These are phyloP conservation scores for Globisporangium paroecandrum DNA, from an alignment of 352 stramenopile species.

Conservation along the genomic window DNA sequence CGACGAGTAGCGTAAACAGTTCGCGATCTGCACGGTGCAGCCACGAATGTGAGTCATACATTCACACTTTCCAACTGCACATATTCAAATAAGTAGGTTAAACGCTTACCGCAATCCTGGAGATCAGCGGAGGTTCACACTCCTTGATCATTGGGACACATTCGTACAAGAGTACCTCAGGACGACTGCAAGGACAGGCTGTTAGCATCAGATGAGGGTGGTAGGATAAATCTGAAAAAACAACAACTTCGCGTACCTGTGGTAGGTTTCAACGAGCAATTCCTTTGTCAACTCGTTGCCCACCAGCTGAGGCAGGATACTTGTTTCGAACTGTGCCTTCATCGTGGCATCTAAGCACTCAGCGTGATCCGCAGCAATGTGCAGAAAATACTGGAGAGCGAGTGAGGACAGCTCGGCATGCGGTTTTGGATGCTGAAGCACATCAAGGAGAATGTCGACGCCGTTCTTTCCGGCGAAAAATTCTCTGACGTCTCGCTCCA, in stretches of 20 bases:
- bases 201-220: neutral
- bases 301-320: conserved; percentile 60
- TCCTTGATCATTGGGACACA: conserved; percentile 33
- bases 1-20: conserved; percentile 73
- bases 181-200: conserved; percentile 25
- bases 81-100: neutral
- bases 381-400: conserved; percentile 79
- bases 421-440: conserved; percentile 60
- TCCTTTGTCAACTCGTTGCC: conserved; percentile 64
- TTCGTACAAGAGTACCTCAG: conserved; percentile 57
- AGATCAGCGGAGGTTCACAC: conserved; percentile 54
- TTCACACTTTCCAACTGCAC: neutral
- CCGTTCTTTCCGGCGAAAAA: conserved; percentile 47
- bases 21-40: conserved; percentile 50
- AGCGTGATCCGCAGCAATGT: conserved; percentile 61
- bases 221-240: neutral
- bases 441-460: conserved; percentile 64
- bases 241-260: conserved; percentile 30
- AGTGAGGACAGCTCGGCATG: conserved; percentile 68
- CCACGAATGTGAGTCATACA: neutral
- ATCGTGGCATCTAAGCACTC: conserved; percentile 33
- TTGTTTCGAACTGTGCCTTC: conserved; percentile 41
- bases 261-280: conserved; percentile 68
- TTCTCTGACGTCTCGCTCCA: conserved; percentile 48
- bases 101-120: conserved; percentile 57